These are phyloP conservation scores for Termitomyces sp. DNA, from an alignment of 768 basidiomycete genomes.

Conservation along the genomic window DNA sequence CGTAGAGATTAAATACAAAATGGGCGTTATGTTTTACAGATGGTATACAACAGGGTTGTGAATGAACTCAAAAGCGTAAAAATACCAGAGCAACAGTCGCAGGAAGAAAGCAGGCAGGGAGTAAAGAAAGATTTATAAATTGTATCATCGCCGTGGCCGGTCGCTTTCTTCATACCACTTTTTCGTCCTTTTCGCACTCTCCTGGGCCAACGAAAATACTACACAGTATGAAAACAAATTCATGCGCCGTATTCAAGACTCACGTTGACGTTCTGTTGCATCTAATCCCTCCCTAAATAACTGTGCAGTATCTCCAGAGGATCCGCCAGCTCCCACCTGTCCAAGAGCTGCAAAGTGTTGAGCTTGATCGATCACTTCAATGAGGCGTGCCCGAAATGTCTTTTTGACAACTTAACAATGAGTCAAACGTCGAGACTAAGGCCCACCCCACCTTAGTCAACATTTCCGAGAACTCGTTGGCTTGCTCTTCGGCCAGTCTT, in stretches of 20 bases:
- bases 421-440: background rate
- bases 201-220: conserved; percentile 88
- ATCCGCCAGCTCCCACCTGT: conserved; percentile 47
- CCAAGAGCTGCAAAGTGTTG: conserved; percentile 81
- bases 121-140: conserved; percentile 25
- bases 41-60: conserved; percentile 49
- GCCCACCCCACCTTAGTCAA: conserved; percentile 53
- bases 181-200: conserved; percentile 72
- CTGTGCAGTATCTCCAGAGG: conserved; percentile 56
- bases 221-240: conserved; percentile 1
- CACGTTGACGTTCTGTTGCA: conserved; percentile 87
- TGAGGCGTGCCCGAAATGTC: conserved; percentile 74
- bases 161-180: conserved; percentile 80
- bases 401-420: conserved; percentile 20
- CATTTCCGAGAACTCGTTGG: conserved; percentile 64
- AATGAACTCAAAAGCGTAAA: conserved; percentile 48
- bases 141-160: conserved; percentile 40
- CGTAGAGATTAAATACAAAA: conserved; percentile 14
- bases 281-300: conserved; percentile 89
- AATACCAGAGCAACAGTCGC: conserved; percentile 6
- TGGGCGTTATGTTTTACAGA: conserved; percentile 7
- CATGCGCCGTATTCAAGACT: conserved; percentile 24
- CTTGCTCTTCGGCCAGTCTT: conserved; percentile 76
- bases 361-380: conserved; percentile 82
- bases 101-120: conserved; percentile 17